phyloP scores from a whole-genome alignment of 2,329 filamentous ascomycete species.

The Fusarium cyanostomum region DNA sequence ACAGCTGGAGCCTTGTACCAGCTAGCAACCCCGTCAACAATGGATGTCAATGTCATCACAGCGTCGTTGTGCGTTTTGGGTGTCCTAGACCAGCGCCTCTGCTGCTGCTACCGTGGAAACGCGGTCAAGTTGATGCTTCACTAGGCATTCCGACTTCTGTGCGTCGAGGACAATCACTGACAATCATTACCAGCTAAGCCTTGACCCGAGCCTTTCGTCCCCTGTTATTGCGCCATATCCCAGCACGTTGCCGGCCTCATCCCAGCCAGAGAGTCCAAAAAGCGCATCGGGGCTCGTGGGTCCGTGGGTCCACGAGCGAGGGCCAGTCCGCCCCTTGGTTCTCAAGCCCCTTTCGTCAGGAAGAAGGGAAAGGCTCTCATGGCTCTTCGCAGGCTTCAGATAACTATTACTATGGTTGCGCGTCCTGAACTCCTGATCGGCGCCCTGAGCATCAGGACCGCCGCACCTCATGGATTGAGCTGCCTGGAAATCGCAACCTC shows the following conservation, averaged over 20 bases:
- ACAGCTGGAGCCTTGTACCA: slow-evolving; percentile 11
- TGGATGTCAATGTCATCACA: slow-evolving; percentile 15
- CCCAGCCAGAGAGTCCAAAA: slow-evolving; percentile 32
- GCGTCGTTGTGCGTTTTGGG: background rate
- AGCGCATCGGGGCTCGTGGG: slow-evolving; percentile 21
- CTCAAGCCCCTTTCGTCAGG: slow-evolving; percentile 33
- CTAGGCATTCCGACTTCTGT: slow-evolving; percentile 10
- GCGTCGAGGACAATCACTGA: slow-evolving; percentile 23
- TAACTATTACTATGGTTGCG: slow-evolving; percentile 35
- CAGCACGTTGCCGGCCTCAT: slow-evolving; percentile 23
- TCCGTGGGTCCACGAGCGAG: slow-evolving; percentile 34
- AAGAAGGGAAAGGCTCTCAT: slow-evolving; percentile 32
- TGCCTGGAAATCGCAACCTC: slow-evolving; percentile 19
- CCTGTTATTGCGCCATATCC: slow-evolving; percentile 44
- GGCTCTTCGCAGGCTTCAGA: slow-evolving; percentile 21
- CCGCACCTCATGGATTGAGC: slow-evolving; percentile 11
- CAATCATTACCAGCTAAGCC: slow-evolving; percentile 22
- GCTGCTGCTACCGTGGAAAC: slow-evolving; percentile 9
- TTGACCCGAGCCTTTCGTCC: slow-evolving; percentile 36
- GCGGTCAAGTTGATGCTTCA: slow-evolving; percentile 4
- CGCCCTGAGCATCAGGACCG: slow-evolving; percentile 14
- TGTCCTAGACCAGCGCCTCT: background rate
- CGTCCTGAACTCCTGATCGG: slow-evolving; percentile 42
- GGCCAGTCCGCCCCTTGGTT: slow-evolving; percentile 26
- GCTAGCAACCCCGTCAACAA: slow-evolving; percentile 1